Evolutionary conservation across 1,139 yeast species (phyloP).

Genomic region (Yamadazyma blattariae): DNA sequence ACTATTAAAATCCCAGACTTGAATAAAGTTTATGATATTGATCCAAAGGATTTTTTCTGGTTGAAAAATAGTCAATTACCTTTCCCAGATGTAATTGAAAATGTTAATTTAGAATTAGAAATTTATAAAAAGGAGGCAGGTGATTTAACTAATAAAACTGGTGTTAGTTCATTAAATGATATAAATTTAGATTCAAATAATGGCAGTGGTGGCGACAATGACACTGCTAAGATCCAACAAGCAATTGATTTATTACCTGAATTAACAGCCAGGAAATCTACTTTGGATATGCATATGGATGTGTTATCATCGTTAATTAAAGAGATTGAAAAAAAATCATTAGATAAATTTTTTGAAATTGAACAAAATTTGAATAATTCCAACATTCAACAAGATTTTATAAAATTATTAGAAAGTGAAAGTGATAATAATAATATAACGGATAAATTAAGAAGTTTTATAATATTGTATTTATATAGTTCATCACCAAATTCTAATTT

Average conservation of each 20-base stretch:
- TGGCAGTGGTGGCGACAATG: conserved; percentile 45
- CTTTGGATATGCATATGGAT: conserved; percentile 96
- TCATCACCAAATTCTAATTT: no score
- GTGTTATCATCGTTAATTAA: conserved; percentile 81
- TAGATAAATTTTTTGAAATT: conserved; percentile 89
- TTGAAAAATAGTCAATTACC: conserved; percentile 77
- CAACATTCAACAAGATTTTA: conserved; percentile 56
- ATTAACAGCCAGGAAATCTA: conserved; percentile 80
- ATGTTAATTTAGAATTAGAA: conserved; percentile 80
- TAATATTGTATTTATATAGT: conserved; percentile 57
- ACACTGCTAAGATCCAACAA: conserved; percentile 76
- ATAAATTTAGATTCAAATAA: conserved; percentile 37
- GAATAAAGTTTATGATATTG: conserved; percentile 73
- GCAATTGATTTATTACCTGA: conserved; percentile 94
- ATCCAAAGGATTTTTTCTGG: conserved; percentile 95
- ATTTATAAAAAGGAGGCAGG: conserved; percentile 84
- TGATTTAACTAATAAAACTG: conserved; percentile 78
- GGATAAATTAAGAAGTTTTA: conserved; percentile 86
- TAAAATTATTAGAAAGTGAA: conserved; percentile 50
- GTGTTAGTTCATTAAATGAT: conserved; percentile 67
- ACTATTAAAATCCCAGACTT: conserved; percentile 48
- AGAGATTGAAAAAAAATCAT: conserved; percentile 77
- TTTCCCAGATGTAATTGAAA: conserved; percentile 97
- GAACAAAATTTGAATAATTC: conserved; percentile 75
- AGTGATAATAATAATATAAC: conserved; percentile 57